Evolutionary conservation across 2,329 filamentous ascomycete species (phyloP), one percentile per base, ranked within the genome.

Genomic region (Fusarium chaquense): DNA sequence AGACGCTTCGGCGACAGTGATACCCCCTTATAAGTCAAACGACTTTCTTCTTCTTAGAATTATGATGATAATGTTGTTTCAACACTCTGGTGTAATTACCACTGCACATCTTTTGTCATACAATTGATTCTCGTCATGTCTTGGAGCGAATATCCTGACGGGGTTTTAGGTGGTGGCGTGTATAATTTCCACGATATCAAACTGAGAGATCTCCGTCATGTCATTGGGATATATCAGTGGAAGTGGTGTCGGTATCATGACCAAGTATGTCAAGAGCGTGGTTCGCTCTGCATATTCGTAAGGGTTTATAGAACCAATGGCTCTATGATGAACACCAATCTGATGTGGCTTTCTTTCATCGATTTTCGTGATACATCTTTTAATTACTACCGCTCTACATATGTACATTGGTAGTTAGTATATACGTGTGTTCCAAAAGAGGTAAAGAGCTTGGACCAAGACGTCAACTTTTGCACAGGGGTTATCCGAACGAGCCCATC

Each of bases 401-500:
- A 26, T 9, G 20, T 9, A 26, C 26, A 9, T 26, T 26, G 9
- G 26, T 26, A 26, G 46, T 24, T 20, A 20, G 20, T 3, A 22
- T 22, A 9, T 9, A 45, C 40, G 38, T 52, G 45, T 65, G 56
- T 68, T 61, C 73, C 73, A 10, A 65, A 73, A 71, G 33, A 38
- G 65, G 73, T 30, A 75, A 70, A 59, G 72, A 75, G 73, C 73
- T 75, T 68, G 67, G 62, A 74, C 65, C 62, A 68, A 5, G 35
- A 51, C 7, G 11, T 38, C 26, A 3, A 38, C 40, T 53, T 75
- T 75, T 60, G 54, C 73, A 75, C 73, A 47, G 28, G 69, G 68
- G 20, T 65, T 20, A 33, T 51, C 38, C 28, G 9, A 47, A 26
- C 12, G 20, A 30, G 26, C 49, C 47, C 64, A 68, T 67, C 69